Base-by-base conservation (phyloP, 2,329 filamentous ascomycete species). In the Plectosphaerella sp. region DNA sequence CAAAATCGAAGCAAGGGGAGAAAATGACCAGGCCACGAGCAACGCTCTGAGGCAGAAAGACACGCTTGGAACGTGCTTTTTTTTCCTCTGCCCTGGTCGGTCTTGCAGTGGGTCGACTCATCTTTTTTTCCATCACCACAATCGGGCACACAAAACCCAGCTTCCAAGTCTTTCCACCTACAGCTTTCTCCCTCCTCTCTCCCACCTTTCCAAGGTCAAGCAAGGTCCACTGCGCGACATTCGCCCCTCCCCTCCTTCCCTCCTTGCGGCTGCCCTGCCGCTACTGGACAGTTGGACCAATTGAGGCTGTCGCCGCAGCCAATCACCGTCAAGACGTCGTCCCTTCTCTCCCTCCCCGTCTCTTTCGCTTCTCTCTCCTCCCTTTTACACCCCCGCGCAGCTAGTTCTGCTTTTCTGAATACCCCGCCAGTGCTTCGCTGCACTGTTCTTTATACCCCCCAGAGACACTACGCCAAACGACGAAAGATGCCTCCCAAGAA, bases 401-500 rank as follows among this genome's bases (percentile, higher is more conserved):
- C 83, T 76, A 82, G 84, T 74, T 77, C 84, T 87, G 83, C 82
- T 60, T 76, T 81, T 77, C 62, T 69, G 66, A 65, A 72, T 69
- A 67, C 69, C 67, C 63, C 73, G 76, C 74, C 70, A 68, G 72
- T 79, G 74, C 74, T 75, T 68, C 74, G 76, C 70, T 75, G 74
- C 69, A 72, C 72, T 53, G 56, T 72, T 65, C 60, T 78, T 63
- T 67, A 67, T 62, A 71, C 75, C 70, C 71, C 75, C 60, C 74
- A 70, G 67, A 75, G 81, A 65, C 71, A 67, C 61, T 85, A 84
- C 78, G 77, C 78, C 65, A 82, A 79, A 67, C 86, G 80, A 71
- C 47, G 73, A 71, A 91, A 84, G 71, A 99, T 99, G 94, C 81
- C 91, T 75, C 94, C 94, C 72, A 99, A 99, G 83, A 97, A 97